These are phyloP conservation scores for Mallotus japonicus DNA, from an alignment of 441 rosid species.

Conservation along the genomic window DNA sequence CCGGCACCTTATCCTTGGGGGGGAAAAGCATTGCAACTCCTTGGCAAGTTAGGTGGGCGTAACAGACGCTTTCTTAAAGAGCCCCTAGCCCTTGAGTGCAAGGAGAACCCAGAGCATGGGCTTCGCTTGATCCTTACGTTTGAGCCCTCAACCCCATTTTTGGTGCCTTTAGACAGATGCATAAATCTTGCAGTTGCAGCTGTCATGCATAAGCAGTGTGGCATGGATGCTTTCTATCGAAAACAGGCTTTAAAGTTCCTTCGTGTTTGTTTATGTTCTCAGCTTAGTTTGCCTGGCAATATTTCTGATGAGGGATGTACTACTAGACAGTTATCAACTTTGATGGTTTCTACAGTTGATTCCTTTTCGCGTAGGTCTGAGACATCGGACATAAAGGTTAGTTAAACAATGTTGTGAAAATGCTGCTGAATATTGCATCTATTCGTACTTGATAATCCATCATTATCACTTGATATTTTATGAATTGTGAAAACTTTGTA, in stretches of 20 bases:
- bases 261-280: conserved; percentile 87
- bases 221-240: conserved; percentile 69
- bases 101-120: conserved; percentile 99
- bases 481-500: not conserved
- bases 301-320: conserved; percentile 70
- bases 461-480: not conserved
- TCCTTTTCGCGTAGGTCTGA: conserved; percentile 73
- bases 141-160: conserved; percentile 94
- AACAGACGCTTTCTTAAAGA: conserved; percentile 93
- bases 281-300: conserved; percentile 93
- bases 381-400: conserved; percentile 73
- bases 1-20: conserved; percentile 97
- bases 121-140: conserved; percentile 95
- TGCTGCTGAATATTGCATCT: conserved; percentile 18
- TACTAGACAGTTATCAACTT: conserved; percentile 53
- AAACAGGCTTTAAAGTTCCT: conserved; percentile 91
- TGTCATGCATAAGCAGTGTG: conserved; percentile 56
- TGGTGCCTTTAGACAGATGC: conserved; percentile 92
- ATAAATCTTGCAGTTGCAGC: conserved; percentile 96
- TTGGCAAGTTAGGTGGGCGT: conserved; percentile 99
- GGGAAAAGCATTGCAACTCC: conserved; percentile 85
- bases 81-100: conserved; percentile 96
- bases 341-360: conserved; percentile 69
- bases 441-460: conserved; percentile 16
- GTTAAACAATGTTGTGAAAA: conserved; percentile 25